Evolutionary conservation across 306 rosid genomes (phyloP), one percentile per base, ranked within the genome.

Genomic region (Arachis hypogaea): DNA sequence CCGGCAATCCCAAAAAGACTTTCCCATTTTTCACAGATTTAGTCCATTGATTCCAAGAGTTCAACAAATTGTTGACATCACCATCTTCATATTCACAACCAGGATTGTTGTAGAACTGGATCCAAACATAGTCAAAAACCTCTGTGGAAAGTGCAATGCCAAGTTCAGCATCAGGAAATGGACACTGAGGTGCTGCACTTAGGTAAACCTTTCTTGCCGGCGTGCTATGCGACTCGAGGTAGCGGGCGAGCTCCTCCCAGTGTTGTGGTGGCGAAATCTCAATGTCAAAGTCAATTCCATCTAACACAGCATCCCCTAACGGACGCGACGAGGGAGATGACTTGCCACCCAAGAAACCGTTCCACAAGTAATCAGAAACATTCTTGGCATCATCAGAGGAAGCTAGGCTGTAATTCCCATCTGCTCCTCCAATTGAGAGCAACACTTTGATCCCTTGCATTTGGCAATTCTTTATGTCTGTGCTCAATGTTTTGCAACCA

Each of bases 181-280:
- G 90, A 16, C 92, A 88, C 49, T 85, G 86, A 42, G 88, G 92
- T 49, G 92, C 88, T 6, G 85, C 88, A 22, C 80, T 71, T 4
- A 88, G 65, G 78, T 83, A 79, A 51, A 88, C 73, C 1, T 28
- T 33, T 57, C 16, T 61, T 45, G 44, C 51, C 6, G 68, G 50
- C 8, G 45, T 79, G 81, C 49, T 69, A 42, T 61, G 69, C 7
- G 58, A 69, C 60, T 85, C 81, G 5, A 85, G 67, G 47, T 69
- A 22, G 9, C 68, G 44, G 1, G 68, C 82, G 56, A 78, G 77
- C 5, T 77, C 77, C 28, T 77, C 60, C 76, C 36, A 77, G 50
- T 71, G 61, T 33, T 55, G 29, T n/a, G 18, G 14, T 11, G 66
- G 36, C 0, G 44, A 22, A 0, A 6, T 56, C 57, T 51, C 64